Percentiles rank a stretch among this genome's conserved stretches.
Evolutionary conservation across 1,284 basidiomycete genomes (phyloP).

Genomic region (Stereum hirsutum): DNA sequence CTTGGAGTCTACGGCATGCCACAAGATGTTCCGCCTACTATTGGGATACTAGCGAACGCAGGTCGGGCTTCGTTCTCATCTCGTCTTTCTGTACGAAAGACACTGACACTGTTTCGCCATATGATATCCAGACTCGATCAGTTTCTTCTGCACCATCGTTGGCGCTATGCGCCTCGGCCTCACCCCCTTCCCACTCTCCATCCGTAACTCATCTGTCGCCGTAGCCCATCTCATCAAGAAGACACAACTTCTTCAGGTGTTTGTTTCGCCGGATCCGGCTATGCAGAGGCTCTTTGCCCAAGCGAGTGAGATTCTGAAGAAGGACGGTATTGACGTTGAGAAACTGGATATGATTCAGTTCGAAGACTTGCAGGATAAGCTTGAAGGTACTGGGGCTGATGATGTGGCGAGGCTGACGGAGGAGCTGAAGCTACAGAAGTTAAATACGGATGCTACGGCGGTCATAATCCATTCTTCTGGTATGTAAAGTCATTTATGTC

Average conservation of each 20-base stretch:
- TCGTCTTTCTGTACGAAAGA: not conserved
- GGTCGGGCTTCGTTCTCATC: too few species aligned
- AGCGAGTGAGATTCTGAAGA: not conserved
- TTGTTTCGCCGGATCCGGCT: constrained; percentile 3
- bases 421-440: too few species aligned
- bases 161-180: constrained; percentile 14
- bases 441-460: too few species aligned
- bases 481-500: too few species aligned
- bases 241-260: constrained; percentile 2
- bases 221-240: constrained; percentile 4
- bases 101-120: not conserved
- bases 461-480: too few species aligned
- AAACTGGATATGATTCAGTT: constrained; percentile 2
- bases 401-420: too few species aligned
- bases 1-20: too few species aligned
- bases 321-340: constrained; percentile 1
- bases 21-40: too few species aligned
- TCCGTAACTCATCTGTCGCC: constrained; percentile 3
- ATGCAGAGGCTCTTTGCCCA: constrained; percentile 3
- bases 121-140: constrained; percentile 12
- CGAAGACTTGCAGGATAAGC: not conserved
- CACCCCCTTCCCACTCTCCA: constrained; percentile 17
- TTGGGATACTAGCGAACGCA: too few species aligned
- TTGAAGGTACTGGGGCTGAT: not conserved
- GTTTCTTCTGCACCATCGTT: constrained; percentile 11